Conservation (phyloP, 148 eudicot genomes). For the Agrostemma githago region DNA sequence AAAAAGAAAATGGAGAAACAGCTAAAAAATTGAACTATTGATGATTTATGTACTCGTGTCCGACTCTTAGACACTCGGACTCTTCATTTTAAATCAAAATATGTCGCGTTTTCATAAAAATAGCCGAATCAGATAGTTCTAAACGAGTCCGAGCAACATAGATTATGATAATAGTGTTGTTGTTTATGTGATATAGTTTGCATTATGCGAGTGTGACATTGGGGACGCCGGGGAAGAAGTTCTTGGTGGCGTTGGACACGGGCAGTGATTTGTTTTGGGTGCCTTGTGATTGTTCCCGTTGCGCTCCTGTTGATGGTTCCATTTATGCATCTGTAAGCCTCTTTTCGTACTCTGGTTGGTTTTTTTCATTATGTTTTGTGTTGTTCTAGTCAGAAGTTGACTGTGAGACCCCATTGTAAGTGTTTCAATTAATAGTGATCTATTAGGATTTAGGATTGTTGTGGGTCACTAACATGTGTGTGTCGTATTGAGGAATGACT, state of each 20-base stretch:
- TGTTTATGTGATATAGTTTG: slow-evolving; percentile 43
- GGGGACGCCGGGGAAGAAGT: slow-evolving; percentile 84
- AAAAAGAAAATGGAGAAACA: neutral
- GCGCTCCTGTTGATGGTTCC: slow-evolving; percentile 60
- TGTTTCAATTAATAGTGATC: neutral
- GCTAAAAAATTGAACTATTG: no score
- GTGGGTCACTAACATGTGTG: neutral
- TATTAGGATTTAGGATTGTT: neutral
- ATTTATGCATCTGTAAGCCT: slow-evolving; percentile 61
- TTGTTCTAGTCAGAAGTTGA: neutral
- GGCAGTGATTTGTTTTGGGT: slow-evolving; percentile 98
- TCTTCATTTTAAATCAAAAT: no score
- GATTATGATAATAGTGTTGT: slow-evolving; percentile 2
- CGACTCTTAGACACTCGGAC: no score
- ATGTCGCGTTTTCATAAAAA: no score
- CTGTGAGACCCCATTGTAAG: no score
- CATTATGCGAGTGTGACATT: slow-evolving; percentile 82
- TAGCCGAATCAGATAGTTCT: no score
- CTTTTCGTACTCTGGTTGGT: neutral
- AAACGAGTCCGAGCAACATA: neutral
- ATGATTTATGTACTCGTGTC: no score
- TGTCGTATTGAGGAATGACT: no score
- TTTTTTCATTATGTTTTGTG: neutral
- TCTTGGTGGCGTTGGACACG: slow-evolving; percentile 92
- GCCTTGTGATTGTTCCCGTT: slow-evolving; percentile 74